A percentile compares a stretch with the other conserved stretches of the same genome.
Evolutionary conservation across 768 basidiomycete genomes (phyloP).

Genomic region (Termitomyces sp.): DNA sequence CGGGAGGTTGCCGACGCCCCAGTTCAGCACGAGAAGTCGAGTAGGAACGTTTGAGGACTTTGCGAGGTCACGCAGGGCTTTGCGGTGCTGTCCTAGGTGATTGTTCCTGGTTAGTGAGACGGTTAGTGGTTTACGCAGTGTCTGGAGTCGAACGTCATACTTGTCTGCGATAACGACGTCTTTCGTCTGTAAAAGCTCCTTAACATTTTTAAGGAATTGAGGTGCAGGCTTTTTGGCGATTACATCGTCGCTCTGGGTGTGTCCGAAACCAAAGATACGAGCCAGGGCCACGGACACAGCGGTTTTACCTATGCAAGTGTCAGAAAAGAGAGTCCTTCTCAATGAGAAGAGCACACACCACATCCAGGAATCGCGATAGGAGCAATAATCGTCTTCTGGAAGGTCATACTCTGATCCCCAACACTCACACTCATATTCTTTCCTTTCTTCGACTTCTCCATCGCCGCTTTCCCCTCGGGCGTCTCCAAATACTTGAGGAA

Average conservation of each 20-base stretch:
- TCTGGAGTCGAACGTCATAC: slow-evolving; percentile 42
- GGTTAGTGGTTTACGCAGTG: not conserved
- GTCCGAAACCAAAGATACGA: slow-evolving; percentile 81
- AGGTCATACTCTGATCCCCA: slow-evolving; percentile 21
- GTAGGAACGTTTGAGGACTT: slow-evolving; percentile 45
- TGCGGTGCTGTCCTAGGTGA: slow-evolving; percentile 79
- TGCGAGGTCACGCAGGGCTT: slow-evolving; percentile 57
- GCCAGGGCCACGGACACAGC: slow-evolving; percentile 74
- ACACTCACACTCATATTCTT: slow-evolving; percentile 30
- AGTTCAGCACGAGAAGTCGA: slow-evolving; percentile 80
- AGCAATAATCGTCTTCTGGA: slow-evolving; percentile 78
- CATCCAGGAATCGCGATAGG: slow-evolving; percentile 92
- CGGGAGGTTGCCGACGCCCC: slow-evolving; percentile 54
- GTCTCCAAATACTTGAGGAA: slow-evolving; percentile 69
- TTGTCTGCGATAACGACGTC: slow-evolving; percentile 92
- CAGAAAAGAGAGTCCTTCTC: slow-evolving; percentile 12
- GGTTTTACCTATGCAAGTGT: slow-evolving; percentile 71
- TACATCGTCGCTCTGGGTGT: slow-evolving; percentile 93
- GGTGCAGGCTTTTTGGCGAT: slow-evolving; percentile 69
- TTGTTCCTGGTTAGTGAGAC: slow-evolving; percentile 62
- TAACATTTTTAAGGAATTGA: slow-evolving; percentile 70
- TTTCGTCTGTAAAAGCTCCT: slow-evolving; percentile 50
- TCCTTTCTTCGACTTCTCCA: slow-evolving; percentile 25
- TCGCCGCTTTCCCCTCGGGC: slow-evolving; percentile 38
- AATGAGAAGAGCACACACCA: slow-evolving; percentile 49